Evolutionary conservation across 2,329 filamentous ascomycete species (phyloP), one percentile per base, ranked within the genome.

Genomic region (Celoporthe dispersa): DNA sequence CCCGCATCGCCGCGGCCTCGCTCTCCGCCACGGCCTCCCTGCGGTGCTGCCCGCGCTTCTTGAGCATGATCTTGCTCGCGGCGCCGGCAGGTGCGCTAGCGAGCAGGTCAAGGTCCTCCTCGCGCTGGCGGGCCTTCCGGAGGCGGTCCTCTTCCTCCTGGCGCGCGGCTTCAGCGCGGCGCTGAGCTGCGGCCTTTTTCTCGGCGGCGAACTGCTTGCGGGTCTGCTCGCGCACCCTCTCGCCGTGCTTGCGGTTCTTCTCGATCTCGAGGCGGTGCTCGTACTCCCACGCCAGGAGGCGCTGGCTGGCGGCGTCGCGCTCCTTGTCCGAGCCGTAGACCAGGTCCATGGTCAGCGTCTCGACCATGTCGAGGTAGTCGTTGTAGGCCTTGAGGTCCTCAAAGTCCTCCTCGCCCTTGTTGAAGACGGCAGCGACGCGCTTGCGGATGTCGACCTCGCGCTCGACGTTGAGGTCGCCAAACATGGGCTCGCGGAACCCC

Each of bases 341-440:
- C 12, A 99, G 86, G 78, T 98, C 95, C 81, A 94, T 94, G 1
- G 94, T 94, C 72, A 98, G 87, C 74, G 92, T 90, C 83, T 99
- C 96, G 53, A 97, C 93, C 77, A 93, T 90, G 81, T 98, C 94
- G 16, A 99, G 89, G 82, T 98, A 98, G 80, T 98, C 91, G 81
- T 99, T 98, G 84, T 91, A 99, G 77, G 90, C 92, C 59, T 88
- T 84, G 71, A 97, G 85, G 1, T 88, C 90, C 80, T 97, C 92
- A 76, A 99, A 99, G 79, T 99, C 96, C 73, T 96, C 93, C 81
- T 97, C 91, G 25, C 89, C 85, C 76, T 93, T 91, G 82, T 98
- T 98, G 80, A 98, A 95, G 12, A 95, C 92, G 70, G 82, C 83
- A 3, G 90, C 90, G 2, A 98, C 93, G 68, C 93, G 87, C 70